Conservation (phyloP, 1,284 basidiomycete species). For the Cryptococcus sp. region DNA sequence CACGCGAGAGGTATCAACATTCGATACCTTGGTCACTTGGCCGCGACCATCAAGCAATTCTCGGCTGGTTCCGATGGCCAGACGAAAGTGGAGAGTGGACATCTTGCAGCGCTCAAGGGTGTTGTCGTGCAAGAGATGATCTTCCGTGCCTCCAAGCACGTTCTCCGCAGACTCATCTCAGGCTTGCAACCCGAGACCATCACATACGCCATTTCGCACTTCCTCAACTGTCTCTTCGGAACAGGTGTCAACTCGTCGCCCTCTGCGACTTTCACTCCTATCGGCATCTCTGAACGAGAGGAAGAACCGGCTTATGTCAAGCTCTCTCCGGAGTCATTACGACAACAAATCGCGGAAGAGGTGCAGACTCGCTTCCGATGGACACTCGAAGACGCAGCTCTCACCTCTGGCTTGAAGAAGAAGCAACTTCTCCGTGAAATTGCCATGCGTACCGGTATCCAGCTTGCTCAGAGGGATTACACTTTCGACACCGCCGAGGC, state of each 20-base stretch:
- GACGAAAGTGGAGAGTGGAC: conserved; percentile 32
- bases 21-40: conserved; percentile 58
- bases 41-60: conserved; percentile 53
- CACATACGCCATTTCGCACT: conserved; percentile 57
- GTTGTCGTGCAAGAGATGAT: conserved; percentile 60
- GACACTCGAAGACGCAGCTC: conserved; percentile 51
- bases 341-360: conserved; percentile 51
- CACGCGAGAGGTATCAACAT: conserved; percentile 62
- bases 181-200: conserved; percentile 51
- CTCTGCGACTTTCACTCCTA: conserved; percentile 48
- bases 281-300: conserved; percentile 35
- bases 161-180: conserved; percentile 54
- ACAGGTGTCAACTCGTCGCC: conserved; percentile 53
- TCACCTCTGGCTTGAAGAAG: conserved; percentile 51
- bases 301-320: conserved; percentile 53
- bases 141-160: conserved; percentile 59
- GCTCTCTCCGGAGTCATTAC: conserved; percentile 56
- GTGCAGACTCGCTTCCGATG: conserved; percentile 58
- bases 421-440: conserved; percentile 58
- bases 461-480: conserved; percentile 59
- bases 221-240: conserved; percentile 63
- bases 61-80: conserved; percentile 43
- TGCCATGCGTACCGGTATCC: conserved; percentile 58
- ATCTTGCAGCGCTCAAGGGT: conserved; percentile 48
- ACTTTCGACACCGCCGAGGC: conserved; percentile 39